These are phyloP conservation scores for Angomonas deanei DNA, from an alignment of 208 protist species.

Conservation along the genomic window DNA sequence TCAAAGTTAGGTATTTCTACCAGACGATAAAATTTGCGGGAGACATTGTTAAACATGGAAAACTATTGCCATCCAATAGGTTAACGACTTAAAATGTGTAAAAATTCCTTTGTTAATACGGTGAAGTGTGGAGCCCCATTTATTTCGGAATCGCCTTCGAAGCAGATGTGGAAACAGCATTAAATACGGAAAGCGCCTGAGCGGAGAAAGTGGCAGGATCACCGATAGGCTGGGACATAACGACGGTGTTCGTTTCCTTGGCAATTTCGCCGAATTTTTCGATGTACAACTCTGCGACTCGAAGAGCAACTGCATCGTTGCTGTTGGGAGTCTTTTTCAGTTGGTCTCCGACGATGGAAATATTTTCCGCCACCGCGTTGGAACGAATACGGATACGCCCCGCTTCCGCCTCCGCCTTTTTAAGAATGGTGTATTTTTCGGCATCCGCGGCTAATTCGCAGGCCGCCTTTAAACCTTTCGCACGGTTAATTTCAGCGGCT, in stretches of 20 bases:
- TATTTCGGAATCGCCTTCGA: conserved; percentile 13
- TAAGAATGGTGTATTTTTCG: conserved; percentile 62
- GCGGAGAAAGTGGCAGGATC: conserved; percentile 89
- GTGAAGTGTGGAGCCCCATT: too few relatives aligned
- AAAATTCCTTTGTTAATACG: too few relatives aligned
- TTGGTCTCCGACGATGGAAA: conserved; percentile 40
- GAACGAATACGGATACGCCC: conserved; percentile 57
- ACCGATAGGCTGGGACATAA: conserved; percentile 88
- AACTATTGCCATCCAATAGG: too few relatives aligned
- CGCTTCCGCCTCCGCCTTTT: conserved; percentile 51
- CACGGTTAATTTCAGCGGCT: conserved; percentile 85
- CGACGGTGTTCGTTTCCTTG: conserved; percentile 91
- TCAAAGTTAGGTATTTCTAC: background rate
- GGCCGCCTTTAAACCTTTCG: conserved; percentile 80
- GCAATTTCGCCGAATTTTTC: conserved; percentile 88
- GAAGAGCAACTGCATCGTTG: conserved; percentile 71
- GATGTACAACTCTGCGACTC: conserved; percentile 92
- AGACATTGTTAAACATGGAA: too few relatives aligned
- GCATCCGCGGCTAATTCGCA: conserved; percentile 87
- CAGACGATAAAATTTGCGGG: too few relatives aligned
- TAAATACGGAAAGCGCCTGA: conserved; percentile 87
- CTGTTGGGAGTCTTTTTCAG: conserved; percentile 35
- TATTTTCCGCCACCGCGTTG: conserved; percentile 60
- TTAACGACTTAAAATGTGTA: too few relatives aligned
- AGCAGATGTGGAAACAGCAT: conserved; percentile 42